Evolutionary conservation across 495 filamentous ascomycete genomes (phyloP).

Genomic region (Podospora bellae-mahoneyi): DNA sequence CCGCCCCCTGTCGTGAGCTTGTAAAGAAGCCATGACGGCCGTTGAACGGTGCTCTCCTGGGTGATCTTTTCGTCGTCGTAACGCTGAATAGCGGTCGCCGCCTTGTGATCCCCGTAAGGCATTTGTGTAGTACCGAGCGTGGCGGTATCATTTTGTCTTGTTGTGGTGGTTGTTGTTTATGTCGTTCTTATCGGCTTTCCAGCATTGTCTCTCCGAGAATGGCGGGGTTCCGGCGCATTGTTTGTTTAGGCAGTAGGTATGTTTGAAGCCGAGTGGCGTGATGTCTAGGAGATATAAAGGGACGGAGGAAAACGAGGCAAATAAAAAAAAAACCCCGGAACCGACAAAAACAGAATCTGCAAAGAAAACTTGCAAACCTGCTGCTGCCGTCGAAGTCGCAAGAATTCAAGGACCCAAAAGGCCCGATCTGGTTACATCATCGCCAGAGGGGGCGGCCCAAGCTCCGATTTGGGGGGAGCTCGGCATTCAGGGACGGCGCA

Average conservation of each 20-base stretch:
- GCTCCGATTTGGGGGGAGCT: not conserved
- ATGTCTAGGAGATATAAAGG: not conserved
- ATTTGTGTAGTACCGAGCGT: not conserved
- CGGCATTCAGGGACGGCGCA: not conserved
- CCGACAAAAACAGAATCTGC: not conserved
- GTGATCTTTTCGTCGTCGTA: not conserved
- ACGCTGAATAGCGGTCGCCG: not conserved
- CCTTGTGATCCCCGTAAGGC: not conserved
- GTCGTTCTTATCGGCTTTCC: not conserved
- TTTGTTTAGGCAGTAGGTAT: not conserved
- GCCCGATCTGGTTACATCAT: slow-evolving; percentile 1
- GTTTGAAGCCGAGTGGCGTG: not conserved
- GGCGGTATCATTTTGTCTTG: not conserved
- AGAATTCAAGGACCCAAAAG: not conserved
- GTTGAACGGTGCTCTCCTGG: not conserved
- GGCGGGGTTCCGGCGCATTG: not conserved
- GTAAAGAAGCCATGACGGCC: not conserved
- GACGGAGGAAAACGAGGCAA: not conserved
- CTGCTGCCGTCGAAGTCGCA: not conserved
- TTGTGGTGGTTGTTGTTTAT: slow-evolving; percentile 16
- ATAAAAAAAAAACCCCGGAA: not conserved
- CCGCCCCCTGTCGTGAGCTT: slow-evolving; percentile 3
- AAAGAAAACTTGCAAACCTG: not conserved
- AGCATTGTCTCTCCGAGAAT: not conserved
- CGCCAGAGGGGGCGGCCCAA: slow-evolving; percentile 1